Evolutionary conservation across 768 basidiomycete species (phyloP).

Genomic region (Krasilnikovozyma curviuscula): DNA sequence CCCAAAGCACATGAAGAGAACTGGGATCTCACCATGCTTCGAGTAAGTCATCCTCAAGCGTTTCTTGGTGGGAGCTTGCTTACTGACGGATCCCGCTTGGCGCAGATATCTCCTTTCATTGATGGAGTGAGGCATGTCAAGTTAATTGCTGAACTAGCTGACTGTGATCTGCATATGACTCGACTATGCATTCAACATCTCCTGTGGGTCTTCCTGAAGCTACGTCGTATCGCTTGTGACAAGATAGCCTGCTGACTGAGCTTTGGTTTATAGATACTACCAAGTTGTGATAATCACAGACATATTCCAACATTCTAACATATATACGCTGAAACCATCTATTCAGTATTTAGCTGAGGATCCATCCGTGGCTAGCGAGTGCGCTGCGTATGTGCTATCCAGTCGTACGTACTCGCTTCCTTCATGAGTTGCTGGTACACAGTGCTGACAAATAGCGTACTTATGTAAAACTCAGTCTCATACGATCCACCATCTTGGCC

Average conservation of each 20-base stretch:
- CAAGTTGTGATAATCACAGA: constrained; percentile 93
- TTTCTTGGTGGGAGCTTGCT: neutral
- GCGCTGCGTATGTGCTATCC: constrained; percentile 73
- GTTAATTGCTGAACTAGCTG: constrained; percentile 75
- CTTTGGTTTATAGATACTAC: constrained; percentile 66
- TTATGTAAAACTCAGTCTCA: no score
- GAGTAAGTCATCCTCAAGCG: constrained; percentile 31
- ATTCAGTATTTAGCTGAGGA: constrained; percentile 73
- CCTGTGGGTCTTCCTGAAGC: constrained; percentile 36
- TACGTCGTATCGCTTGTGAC: neutral
- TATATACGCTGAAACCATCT: no score
- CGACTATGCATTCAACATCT: constrained; percentile 79
- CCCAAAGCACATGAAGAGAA: constrained; percentile 54
- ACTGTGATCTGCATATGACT: constrained; percentile 64
- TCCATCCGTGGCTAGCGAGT: constrained; percentile 66
- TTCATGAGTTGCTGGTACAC: neutral
- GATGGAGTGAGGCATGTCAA: constrained; percentile 83
- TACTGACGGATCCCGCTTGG: neutral
- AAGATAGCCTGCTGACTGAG: neutral
- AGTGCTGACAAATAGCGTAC: no score
- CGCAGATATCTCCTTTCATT: constrained; percentile 55
- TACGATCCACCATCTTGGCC: constrained; percentile 47
- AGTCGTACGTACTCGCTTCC: constrained; percentile 34
- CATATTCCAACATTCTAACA: constrained; percentile 95
- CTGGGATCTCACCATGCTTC: constrained; percentile 89